Percentiles rank a stretch among this genome's conserved stretches.
Evolutionary conservation across 208 protist species (phyloP).

Genomic region (Crithidia acanthocephali): DNA sequence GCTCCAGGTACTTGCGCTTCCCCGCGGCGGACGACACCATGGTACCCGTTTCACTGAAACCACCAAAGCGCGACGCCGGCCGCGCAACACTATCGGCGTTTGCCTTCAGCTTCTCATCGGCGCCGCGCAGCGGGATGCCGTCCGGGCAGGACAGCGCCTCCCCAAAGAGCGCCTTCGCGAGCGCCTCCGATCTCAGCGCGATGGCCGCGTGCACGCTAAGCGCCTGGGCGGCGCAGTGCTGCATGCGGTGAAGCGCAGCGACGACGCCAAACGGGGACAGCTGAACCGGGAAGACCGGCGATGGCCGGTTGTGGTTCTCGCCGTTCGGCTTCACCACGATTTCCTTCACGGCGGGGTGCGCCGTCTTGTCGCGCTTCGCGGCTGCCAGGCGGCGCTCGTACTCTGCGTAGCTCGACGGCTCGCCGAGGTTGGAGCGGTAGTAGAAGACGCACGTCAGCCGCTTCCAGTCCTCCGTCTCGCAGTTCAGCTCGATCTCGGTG

Average conservation of each 20-base stretch:
- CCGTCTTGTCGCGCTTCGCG: constrained; percentile 29
- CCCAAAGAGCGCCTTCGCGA: constrained; percentile 59
- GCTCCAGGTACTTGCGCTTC: constrained; percentile 52
- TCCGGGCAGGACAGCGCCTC: constrained; percentile 51
- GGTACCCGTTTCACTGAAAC: constrained; percentile 55
- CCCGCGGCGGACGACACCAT: constrained; percentile 42
- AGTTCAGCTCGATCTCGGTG: constrained; percentile 74
- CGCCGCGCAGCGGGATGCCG: constrained; percentile 53
- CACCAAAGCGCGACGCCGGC: constrained; percentile 34
- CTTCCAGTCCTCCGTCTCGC: constrained; percentile 53
- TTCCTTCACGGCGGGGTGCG: constrained; percentile 17
- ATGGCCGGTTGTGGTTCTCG: constrained; percentile 62
- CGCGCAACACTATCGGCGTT: constrained; percentile 23
- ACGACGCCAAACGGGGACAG: constrained; percentile 64
- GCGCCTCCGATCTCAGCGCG: constrained; percentile 7
- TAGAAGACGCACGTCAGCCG: constrained; percentile 92
- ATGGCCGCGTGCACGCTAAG: constrained; percentile 43
- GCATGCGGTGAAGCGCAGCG: constrained; percentile 31
- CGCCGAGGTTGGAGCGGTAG: constrained; percentile 81
- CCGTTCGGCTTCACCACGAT: constrained; percentile 73
- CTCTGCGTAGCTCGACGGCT: constrained; percentile 67
- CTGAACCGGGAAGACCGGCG: constrained; percentile 42
- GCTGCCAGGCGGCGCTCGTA: constrained; percentile 66
- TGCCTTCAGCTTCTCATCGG: constrained; percentile 46
- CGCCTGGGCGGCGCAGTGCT: constrained; percentile 37